Conservation (phyloP, 148 eudicot species). For the Linanthus parryae region DNA sequence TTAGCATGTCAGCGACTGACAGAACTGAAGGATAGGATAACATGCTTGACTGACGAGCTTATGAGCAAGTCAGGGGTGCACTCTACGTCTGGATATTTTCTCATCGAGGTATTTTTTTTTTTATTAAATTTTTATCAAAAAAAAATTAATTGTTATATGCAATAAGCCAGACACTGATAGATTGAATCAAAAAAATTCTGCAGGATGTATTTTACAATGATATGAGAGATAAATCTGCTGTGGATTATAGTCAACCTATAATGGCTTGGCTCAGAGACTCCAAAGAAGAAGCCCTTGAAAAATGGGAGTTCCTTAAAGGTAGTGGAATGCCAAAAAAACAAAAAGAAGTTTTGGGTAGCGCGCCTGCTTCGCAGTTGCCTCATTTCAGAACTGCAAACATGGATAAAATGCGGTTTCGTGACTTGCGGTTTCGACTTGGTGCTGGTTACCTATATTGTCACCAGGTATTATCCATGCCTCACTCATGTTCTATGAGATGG, state of each 20-base stretch:
- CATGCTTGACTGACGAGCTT: constrained; percentile 70
- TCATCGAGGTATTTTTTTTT: constrained; percentile 85
- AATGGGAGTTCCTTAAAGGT: constrained; percentile 72
- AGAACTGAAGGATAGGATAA: constrained; percentile 74
- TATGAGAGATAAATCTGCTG: constrained; percentile 53
- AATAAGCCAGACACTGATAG: too few species aligned
- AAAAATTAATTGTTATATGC: too few species aligned
- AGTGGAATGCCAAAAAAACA: constrained; percentile 44
- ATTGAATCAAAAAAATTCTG: too few species aligned
- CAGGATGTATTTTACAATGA: constrained; percentile 85
- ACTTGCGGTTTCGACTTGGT: constrained; percentile 75
- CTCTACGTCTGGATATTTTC: constrained; percentile 89
- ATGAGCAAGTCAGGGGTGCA: constrained; percentile 57
- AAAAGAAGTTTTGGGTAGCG: constrained; percentile 30
- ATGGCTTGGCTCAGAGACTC: constrained; percentile 70
- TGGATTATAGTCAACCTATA: constrained; percentile 76
- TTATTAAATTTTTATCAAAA: too few species aligned
- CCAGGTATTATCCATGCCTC: constrained; percentile 38
- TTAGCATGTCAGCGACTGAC: constrained; percentile 70
- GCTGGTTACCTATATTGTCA: constrained; percentile 92
- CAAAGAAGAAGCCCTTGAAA: constrained; percentile 57
- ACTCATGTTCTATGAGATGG: too few species aligned
- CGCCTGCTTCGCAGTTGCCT: constrained; percentile 38
- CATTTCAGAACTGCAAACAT: constrained; percentile 48
- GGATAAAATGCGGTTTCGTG: constrained; percentile 62